Evolutionary conservation across 2,329 filamentous ascomycete genomes (phyloP), one percentile per base, ranked within the genome.

Genomic region (Plenodomus tracheiphilus): DNA sequence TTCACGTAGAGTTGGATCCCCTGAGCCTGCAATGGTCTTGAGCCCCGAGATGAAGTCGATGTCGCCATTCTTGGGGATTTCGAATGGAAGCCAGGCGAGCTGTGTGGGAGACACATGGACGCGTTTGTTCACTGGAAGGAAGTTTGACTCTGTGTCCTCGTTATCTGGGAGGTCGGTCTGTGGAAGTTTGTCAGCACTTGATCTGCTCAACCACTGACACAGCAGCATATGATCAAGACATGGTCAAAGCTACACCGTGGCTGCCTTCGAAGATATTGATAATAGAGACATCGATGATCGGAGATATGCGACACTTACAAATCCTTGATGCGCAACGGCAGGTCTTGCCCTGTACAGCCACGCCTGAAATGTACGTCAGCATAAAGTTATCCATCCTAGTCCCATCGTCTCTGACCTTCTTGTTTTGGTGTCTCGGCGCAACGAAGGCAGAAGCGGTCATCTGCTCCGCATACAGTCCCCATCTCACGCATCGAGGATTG

Each of bases 41-140:
- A 72, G 60, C 5, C 69, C 69, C 1, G 62, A 62, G 34, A 69
- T 56, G 19, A 72, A 72, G 43, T 71, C 68, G 13, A 68, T 41
- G 2, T 69, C 58, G 39, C 62, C 64, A 56, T 64, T 58, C 4
- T 43, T 57, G 2, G 70, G 70, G 11, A 69, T 62, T 39, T 71
- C 67, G 35, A 73, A 70, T 4, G 69, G 68, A 7, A 66, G 56
- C 70, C 70, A 73, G 2, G 69, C 69, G 16, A 70, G 61, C 46
- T 72, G 69, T 8, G 67, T 70, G 13, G 70, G 69, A 3, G 65
- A 70, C n/a, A 71, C 54, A 41, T 71, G 68, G 17, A 73, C 68
- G 19, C 65, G 65, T 22, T 66, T 62, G 42, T 73, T 72, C 21
- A 67, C 53, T 17, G 65, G 66, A 19, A 71, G 55, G 49, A 71